These are phyloP conservation scores for Apiospora saccharicola DNA, from an alignment of 2,329 filamentous ascomycete genomes.

Conservation along the genomic window DNA sequence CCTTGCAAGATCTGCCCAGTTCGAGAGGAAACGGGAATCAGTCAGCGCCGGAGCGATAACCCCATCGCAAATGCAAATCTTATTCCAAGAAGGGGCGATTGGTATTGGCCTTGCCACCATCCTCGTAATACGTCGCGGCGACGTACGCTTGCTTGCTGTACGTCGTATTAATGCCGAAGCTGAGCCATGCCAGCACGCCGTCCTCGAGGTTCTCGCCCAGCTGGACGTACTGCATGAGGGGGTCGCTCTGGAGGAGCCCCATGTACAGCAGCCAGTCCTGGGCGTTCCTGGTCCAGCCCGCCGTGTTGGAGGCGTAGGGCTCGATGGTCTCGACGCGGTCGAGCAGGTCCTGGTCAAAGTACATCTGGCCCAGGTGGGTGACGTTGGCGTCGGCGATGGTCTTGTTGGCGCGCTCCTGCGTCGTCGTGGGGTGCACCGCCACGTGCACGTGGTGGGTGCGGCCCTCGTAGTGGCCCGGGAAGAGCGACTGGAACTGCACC, in stretches of 20 bases:
- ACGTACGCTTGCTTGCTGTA: constrained; percentile 26
- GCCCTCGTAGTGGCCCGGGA: constrained; percentile 54
- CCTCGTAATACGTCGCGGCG: constrained; percentile 34
- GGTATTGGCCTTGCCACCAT: constrained; percentile 34
- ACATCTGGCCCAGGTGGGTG: constrained; percentile 69
- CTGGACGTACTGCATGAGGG: constrained; percentile 55
- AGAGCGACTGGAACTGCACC: constrained; percentile 50
- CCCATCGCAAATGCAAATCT: not conserved
- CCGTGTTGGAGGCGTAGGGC: constrained; percentile 53
- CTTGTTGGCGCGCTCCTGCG: constrained; percentile 45
- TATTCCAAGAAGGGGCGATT: not conserved
- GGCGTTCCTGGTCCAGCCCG: constrained; percentile 43
- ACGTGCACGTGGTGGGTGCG: constrained; percentile 59
- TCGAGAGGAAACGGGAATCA: not conserved
- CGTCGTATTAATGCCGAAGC: constrained; percentile 51
- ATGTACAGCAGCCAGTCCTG: constrained; percentile 5
- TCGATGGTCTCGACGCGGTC: constrained; percentile 50
- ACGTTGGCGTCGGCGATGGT: constrained; percentile 58
- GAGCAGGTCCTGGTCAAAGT: constrained; percentile 68
- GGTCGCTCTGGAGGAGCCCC: constrained; percentile 13
- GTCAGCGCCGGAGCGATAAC: not conserved
- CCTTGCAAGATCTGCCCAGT: not conserved
- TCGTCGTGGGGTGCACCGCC: constrained; percentile 51
- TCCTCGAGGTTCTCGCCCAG: constrained; percentile 57
- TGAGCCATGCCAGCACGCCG: constrained; percentile 59